Evolutionary conservation across 345 rosid genomes (phyloP).

Genomic region (Syzygium aromaticum): DNA sequence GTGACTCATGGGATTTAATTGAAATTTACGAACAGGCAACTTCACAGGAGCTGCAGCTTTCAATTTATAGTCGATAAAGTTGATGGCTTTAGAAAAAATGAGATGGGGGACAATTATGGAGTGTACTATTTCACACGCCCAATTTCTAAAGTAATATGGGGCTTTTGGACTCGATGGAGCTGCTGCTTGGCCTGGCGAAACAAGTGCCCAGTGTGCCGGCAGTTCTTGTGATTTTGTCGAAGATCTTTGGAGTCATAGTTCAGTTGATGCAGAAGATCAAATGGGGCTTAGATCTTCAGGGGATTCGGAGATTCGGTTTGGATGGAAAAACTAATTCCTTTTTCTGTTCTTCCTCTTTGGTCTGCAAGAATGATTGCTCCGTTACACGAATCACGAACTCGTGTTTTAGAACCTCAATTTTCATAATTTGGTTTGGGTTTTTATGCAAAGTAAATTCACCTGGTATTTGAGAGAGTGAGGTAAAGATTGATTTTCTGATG

Average conservation of each 20-base stretch:
- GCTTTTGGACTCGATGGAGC: neutral
- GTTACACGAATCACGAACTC: neutral
- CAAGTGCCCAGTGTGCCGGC: rapidly evolving
- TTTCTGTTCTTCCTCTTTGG: neutral
- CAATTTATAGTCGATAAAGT: too few relatives aligned
- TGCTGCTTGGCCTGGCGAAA: neutral
- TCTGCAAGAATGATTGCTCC: neutral
- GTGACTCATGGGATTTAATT: too few relatives aligned
- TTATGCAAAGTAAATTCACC: neutral
- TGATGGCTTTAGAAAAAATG: too few relatives aligned
- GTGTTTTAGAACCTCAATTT: neutral
- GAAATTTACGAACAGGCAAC: too few relatives aligned
- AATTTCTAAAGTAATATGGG: neutral
- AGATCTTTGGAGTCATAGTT: neutral
- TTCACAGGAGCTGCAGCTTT: too few relatives aligned
- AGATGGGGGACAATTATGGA: too few relatives aligned
- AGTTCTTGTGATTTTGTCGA: neutral
- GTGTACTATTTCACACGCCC: too few relatives aligned
- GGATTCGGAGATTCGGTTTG: neutral
- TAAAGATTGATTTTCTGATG: neutral
- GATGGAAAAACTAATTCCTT: neutral
- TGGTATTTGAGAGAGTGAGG: neutral
- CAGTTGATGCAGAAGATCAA: neutral
- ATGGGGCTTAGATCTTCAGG: neutral
- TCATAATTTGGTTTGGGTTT: neutral